Conservation (phyloP, 306 rosid species). For the Adenanthera pavonina region DNA sequence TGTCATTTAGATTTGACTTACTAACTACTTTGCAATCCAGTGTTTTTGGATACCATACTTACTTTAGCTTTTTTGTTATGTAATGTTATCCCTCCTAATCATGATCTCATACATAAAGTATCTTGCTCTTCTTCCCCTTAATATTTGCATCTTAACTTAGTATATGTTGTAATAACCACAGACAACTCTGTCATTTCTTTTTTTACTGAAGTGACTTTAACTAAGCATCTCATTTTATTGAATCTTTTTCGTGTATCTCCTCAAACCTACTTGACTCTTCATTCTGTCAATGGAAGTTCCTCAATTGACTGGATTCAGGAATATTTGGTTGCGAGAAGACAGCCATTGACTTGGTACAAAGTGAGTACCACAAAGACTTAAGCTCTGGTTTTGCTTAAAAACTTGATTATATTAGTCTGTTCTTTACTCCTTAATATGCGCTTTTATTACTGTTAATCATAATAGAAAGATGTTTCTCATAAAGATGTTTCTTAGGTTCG, state of each 20-base stretch:
- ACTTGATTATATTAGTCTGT: neutral
- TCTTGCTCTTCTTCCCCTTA: no score
- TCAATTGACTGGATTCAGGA: slow-evolving; percentile 91
- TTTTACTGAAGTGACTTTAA: neutral
- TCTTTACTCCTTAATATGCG: neutral
- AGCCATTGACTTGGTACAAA: slow-evolving; percentile 93
- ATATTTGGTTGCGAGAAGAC: slow-evolving; percentile 59
- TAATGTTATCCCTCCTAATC: no score
- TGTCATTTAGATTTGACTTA: no score
- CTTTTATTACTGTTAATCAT: neutral
- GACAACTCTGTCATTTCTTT: neutral
- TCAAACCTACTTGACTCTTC: slow-evolving; percentile 58
- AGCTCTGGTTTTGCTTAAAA: no score
- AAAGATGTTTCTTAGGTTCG: no score
- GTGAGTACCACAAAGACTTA: slow-evolving; percentile 56
- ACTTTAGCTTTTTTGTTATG: no score
- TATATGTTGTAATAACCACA: neutral
- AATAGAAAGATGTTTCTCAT: no score
- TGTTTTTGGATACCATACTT: no score
- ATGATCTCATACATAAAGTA: no score
- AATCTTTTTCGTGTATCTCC: slow-evolving; percentile 3
- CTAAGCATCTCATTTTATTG: slow-evolving; percentile 3
- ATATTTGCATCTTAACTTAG: no score
- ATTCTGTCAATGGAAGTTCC: slow-evolving; percentile 89
- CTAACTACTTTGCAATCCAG: no score